These are phyloP conservation scores for Smittium culicis DNA, from an alignment of 371 early-diverging fungal species.

Conservation along the genomic window DNA sequence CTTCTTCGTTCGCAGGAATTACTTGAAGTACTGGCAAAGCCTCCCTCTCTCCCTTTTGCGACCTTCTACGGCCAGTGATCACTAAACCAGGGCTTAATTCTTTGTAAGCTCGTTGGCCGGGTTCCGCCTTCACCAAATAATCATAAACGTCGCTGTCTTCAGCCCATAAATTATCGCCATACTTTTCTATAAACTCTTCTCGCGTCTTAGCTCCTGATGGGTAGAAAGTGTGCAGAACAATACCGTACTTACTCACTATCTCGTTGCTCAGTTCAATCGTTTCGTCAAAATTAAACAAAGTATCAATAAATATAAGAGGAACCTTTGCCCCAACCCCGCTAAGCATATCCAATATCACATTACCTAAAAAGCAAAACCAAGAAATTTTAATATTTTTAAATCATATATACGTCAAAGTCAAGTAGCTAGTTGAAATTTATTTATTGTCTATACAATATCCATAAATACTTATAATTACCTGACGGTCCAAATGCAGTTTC, in stretches of 20 bases:
- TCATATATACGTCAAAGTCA: too few relatives aligned
- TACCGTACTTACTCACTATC: conserved; percentile 49
- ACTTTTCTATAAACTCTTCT: conserved; percentile 49
- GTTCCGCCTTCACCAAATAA: conserved; percentile 85
- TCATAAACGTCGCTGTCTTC: conserved; percentile 68
- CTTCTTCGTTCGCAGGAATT: conserved; percentile 30
- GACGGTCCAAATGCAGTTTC: conserved; percentile 84
- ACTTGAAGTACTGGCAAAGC: conserved; percentile 64
- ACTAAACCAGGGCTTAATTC: conserved; percentile 55
- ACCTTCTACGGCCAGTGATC: conserved; percentile 80
- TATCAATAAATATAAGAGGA: conserved; percentile 82
- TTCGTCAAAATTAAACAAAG: conserved; percentile 81
- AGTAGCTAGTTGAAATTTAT: too few relatives aligned
- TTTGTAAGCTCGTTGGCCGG: conserved; percentile 73
- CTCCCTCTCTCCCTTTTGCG: conserved; percentile 73
- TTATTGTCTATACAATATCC: too few relatives aligned
- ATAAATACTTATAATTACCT: conserved; percentile 50
- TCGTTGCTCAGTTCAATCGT: conserved; percentile 62
- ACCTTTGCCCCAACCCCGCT: conserved; percentile 25
- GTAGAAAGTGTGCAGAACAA: conserved; percentile 55
- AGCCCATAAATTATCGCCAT: conserved; percentile 73
- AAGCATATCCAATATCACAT: conserved; percentile 28
- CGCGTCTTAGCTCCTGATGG: conserved; percentile 44
- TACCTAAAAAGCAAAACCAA: background rate
- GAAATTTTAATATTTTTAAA: conserved; percentile 15